Evolutionary conservation across 768 basidiomycete species (phyloP).

Genomic region (Neoboletus subvelutipes): DNA sequence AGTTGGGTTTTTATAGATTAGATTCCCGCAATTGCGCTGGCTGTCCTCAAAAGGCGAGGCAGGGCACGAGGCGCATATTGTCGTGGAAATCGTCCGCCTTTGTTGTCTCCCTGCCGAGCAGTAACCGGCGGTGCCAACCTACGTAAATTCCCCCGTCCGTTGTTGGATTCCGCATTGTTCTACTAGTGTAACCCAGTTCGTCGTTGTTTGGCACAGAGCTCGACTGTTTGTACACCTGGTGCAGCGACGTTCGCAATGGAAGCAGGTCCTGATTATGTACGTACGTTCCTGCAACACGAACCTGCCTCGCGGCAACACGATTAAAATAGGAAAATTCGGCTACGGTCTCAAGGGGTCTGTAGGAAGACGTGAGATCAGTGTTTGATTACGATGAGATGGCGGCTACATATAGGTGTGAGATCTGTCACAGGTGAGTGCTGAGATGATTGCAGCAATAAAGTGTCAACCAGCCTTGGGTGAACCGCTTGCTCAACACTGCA

Average conservation of each 20-base stretch:
- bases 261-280: not conserved
- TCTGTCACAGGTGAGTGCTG: not conserved
- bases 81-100: conserved; percentile 23
- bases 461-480: conserved; percentile 9
- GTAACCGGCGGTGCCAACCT: not conserved
- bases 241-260: not conserved
- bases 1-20: conserved; percentile 50
- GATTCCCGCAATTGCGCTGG: conserved; percentile 32
- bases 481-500: conserved; percentile 17
- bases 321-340: conserved; percentile 14
- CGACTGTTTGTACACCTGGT: conserved; percentile 1
- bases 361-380: conserved; percentile 4
- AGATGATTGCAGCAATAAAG: not conserved
- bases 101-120: conserved; percentile 20
- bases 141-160: conserved; percentile 12
- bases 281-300: conserved; percentile 16
- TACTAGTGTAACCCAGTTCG: not conserved
- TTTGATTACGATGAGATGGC: not conserved
- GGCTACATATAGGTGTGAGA: not conserved
- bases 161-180: conserved; percentile 4
- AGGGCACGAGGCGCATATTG: conserved; percentile 48
- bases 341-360: conserved; percentile 10
- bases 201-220: conserved; percentile 5
- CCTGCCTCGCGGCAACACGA: conserved; percentile 12
- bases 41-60: conserved; percentile 41